Evolutionary conservation across 192 early-diverging fungal species (phyloP).

Genomic region (Coemansia sp.): DNA sequence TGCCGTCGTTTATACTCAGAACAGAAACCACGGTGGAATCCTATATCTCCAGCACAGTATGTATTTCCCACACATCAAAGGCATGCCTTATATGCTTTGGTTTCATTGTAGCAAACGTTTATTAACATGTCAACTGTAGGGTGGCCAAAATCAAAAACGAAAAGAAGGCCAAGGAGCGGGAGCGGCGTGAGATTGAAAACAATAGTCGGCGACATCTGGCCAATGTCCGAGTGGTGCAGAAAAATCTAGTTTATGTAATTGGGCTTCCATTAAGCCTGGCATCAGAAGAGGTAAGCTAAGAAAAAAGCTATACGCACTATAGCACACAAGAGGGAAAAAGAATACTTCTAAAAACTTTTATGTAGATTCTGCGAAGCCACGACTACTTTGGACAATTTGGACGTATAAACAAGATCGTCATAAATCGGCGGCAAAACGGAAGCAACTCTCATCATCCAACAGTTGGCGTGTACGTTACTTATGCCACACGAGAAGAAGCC

Average conservation of each 20-base stretch:
- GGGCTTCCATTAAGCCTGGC: constrained; percentile 82
- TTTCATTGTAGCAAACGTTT: no score
- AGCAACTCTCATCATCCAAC: constrained; percentile 45
- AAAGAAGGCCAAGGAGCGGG: constrained; percentile 87
- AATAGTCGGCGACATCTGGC: constrained; percentile 74
- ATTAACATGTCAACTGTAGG: no score
- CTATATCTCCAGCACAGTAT: constrained; percentile 89
- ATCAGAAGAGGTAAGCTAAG: constrained; percentile 75
- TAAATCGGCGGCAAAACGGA: constrained; percentile 71
- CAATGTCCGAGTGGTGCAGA: constrained; percentile 93
- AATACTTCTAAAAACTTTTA: no score
- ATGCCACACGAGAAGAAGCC: constrained; percentile 87
- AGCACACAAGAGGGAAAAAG: no score
- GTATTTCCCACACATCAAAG: constrained; percentile 20
- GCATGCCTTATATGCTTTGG: constrained; percentile 1
- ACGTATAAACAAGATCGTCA: constrained; percentile 89
- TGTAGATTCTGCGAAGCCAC: constrained; percentile 65
- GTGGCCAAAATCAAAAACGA: constrained; percentile 71
- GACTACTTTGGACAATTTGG: constrained; percentile 99
- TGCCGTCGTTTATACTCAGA: constrained; percentile 89
- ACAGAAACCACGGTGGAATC: constrained; percentile 63
- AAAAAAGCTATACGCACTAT: no score
- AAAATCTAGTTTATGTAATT: constrained; percentile 96
- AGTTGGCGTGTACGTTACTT: constrained; percentile 91
- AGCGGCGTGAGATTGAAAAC: constrained; percentile 85